Evolutionary conservation across 116 monocot genomes (phyloP).

Genomic region (Iris pallida): DNA sequence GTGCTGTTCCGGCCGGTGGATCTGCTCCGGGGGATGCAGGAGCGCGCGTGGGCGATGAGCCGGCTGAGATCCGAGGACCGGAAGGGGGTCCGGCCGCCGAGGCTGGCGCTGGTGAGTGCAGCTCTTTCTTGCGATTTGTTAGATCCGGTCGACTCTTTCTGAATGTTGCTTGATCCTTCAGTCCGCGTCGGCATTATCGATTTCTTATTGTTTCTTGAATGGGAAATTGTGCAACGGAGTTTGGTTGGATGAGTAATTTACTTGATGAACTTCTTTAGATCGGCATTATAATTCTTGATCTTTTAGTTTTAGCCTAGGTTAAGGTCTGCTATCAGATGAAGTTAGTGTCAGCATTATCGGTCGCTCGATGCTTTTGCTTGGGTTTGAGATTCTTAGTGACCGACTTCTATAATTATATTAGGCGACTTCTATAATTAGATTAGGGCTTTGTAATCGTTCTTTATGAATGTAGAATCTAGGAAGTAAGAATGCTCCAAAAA

Average conservation of each 20-base stretch:
- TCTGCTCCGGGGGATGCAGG: conserved; percentile 20
- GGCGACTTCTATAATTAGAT: too few species aligned
- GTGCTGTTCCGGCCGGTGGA: conserved; percentile 15
- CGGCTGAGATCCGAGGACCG: conserved; percentile 28
- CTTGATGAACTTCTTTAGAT: background rate
- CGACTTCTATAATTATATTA: too few species aligned
- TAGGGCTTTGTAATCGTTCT: too few species aligned
- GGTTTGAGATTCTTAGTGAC: too few species aligned
- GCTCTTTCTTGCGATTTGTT: background rate
- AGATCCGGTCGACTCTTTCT: background rate
- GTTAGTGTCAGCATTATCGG: too few species aligned
- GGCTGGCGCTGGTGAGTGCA: conserved; percentile 35
- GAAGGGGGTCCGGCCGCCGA: conserved; percentile 21
- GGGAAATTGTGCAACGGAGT: too few species aligned
- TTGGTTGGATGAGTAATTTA: background rate
- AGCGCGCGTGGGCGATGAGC: conserved; percentile 16
- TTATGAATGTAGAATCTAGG: too few species aligned
- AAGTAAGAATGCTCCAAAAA: too few species aligned
- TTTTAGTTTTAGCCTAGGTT: background rate
- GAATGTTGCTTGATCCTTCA: too few species aligned
- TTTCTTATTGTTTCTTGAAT: background rate
- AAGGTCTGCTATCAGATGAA: too few species aligned
- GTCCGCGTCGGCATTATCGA: background rate
- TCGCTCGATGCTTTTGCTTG: too few species aligned
- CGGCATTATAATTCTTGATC: background rate